Conservation (phyloP, 305 asterid species). For the Fraxinus dipetala region DNA sequence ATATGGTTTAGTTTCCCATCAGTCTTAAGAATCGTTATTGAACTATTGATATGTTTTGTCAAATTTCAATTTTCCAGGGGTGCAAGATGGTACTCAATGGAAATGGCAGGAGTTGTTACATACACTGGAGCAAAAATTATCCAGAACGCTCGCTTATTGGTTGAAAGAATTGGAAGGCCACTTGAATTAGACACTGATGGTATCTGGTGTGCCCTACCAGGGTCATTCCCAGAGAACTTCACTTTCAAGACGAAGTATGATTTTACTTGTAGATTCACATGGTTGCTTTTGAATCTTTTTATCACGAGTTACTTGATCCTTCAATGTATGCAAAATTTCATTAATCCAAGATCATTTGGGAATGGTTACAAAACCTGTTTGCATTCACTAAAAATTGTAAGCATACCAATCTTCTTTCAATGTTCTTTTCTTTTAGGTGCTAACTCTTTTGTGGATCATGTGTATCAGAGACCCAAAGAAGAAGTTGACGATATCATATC, state of each 20-base stretch:
- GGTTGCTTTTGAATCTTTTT: slow-evolving; percentile 9
- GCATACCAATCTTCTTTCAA: slow-evolving; percentile 24
- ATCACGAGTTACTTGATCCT: slow-evolving; percentile 16
- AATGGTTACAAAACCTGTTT: slow-evolving; percentile 19
- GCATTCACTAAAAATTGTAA: slow-evolving; percentile 20
- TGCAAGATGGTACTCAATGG: slow-evolving; percentile 99
- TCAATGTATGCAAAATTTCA: slow-evolving; percentile 19
- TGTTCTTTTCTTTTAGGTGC: slow-evolving; percentile 24
- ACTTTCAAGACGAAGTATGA: slow-evolving; percentile 81
- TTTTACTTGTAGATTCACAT: slow-evolving; percentile 20
- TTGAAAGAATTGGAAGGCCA: slow-evolving; percentile 96
- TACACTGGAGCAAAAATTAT: slow-evolving; percentile 97
- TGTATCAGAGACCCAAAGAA: slow-evolving; percentile 66
- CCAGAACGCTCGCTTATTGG: slow-evolving; percentile 96
- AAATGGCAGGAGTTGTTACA: slow-evolving; percentile 99
- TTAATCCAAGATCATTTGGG: slow-evolving; percentile 15
- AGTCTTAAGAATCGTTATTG: slow-evolving; percentile 15
- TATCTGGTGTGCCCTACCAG: slow-evolving; percentile 93
- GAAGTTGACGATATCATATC: slow-evolving; percentile 94
- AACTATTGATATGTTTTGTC: slow-evolving; percentile 15
- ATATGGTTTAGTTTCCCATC: slow-evolving; percentile 20
- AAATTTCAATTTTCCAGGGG: slow-evolving; percentile 53
- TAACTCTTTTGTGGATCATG: slow-evolving; percentile 32
- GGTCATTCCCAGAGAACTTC: slow-evolving; percentile 96
- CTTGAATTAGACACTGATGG: slow-evolving; percentile 99